Evolutionary conservation across 148 eudicot genomes (phyloP).

Genomic region (Polygonum maritimum): DNA sequence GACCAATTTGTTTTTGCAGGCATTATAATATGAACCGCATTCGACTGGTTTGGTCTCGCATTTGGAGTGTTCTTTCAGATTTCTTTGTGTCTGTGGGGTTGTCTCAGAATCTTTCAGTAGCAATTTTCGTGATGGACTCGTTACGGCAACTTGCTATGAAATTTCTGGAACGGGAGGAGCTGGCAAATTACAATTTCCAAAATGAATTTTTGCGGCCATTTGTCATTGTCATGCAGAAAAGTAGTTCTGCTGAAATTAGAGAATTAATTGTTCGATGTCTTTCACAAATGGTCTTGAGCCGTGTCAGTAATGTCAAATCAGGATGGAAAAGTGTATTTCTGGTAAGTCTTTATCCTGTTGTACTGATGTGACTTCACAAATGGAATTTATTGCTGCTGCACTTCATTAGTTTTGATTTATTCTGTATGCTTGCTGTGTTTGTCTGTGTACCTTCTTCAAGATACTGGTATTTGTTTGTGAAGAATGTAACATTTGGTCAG

Average conservation of each 20-base stretch:
- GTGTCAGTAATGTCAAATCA: conserved; percentile 89
- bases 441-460: not conserved
- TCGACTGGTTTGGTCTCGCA: conserved; percentile 97
- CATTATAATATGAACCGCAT: conserved; percentile 98
- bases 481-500: not conserved
- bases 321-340: conserved; percentile 98
- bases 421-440: not conserved
- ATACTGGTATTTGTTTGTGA: not conserved
- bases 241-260: conserved; percentile 82
- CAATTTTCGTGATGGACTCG: conserved; percentile 99
- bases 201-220: conserved; percentile 97
- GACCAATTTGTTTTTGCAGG: conserved; percentile 47
- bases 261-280: conserved; percentile 95
- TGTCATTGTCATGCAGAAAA: conserved; percentile 90
- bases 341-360: conserved; percentile 32
- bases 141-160: conserved; percentile 98
- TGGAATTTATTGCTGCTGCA: not conserved
- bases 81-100: conserved; percentile 96
- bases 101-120: conserved; percentile 95
- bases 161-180: conserved; percentile 94
- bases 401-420: not conserved
- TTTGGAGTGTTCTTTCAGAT: conserved; percentile 97
- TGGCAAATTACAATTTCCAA: conserved; percentile 97
- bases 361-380: not conserved
- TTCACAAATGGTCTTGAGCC: conserved; percentile 97